Base-by-base conservation (phyloP, 2,329 filamentous ascomycete species). In the Tricladium varicosporioides region DNA sequence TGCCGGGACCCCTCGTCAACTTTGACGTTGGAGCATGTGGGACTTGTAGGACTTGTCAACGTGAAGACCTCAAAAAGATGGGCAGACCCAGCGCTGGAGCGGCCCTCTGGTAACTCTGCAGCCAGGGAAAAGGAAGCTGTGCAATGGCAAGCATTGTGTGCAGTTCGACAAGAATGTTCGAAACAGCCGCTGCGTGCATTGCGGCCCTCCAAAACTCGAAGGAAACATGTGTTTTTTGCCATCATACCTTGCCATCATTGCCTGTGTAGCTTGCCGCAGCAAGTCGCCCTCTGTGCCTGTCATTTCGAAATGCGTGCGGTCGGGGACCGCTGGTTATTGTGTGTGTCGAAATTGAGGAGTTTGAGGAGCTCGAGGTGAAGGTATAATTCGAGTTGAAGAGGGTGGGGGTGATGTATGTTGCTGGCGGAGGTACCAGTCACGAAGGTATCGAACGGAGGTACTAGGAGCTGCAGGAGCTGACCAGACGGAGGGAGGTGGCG, bases 201-300 rank as follows among this genome's bases (percentile, higher is more conserved):
- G 16, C 31, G 33, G 42, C 50, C 48, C 18, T 27, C 49, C 31
- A 27, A 52, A 46, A 22, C 36, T 33, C 33, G 27, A 54, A 45
- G 46, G 46, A 57, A 58, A 53, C 42, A 44, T 53, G 57, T 53
- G 54, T 54, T 58, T 45, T 62, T 54, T 51, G 55, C 57, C 59
- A 56, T 59, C 69, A 63, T 69, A 71, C 69, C 68, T 71, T 63
- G 64, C 62, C 67, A 71, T 70, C 67, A 71, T 68, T 51, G 67
- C 60, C 58, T 71, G 69, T 58, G 69, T 71, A 57, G 69, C 69
- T 63, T 69, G 67, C 63, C 66, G 70, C 33, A 71, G 63, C 60
- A 71, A 63, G 63, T 71, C 69, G 53, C 64, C 63, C 58, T 70
- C 68, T 51, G 62, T 62, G 31, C 64, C 65, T 49, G 68, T 60